phyloP scores from a whole-genome alignment of 2,329 filamentous ascomycete species.

The Ascochyta koolunga region DNA sequence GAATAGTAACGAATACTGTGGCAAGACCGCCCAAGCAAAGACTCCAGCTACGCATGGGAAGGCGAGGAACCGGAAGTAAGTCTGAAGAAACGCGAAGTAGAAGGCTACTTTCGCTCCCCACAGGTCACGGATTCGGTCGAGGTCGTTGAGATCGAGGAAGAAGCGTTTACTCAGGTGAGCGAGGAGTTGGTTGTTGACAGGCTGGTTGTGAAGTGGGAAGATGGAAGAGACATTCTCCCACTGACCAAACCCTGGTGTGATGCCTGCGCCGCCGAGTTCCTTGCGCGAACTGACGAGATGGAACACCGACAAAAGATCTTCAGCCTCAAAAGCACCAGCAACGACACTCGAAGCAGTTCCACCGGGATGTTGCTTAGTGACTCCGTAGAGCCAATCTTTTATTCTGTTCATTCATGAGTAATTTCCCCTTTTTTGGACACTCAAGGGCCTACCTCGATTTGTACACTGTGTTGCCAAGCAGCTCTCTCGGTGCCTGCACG shows the following conservation, averaged over 20 bases:
- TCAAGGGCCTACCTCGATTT: slow-evolving; percentile 32
- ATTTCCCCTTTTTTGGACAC: not conserved
- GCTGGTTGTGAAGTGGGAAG: slow-evolving; percentile 79
- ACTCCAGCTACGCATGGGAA: slow-evolving; percentile 41
- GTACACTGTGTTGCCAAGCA: slow-evolving; percentile 41
- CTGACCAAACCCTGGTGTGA: slow-evolving; percentile 70
- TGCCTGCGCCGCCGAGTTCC: slow-evolving; percentile 78
- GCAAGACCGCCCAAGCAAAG: slow-evolving; percentile 38
- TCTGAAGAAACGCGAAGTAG: slow-evolving; percentile 46
- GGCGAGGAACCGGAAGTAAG: slow-evolving; percentile 39
- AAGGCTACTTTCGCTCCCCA: slow-evolving; percentile 71
- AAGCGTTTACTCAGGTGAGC: slow-evolving; percentile 76
- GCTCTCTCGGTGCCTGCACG: slow-evolving; percentile 36
- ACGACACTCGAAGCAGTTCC: slow-evolving; percentile 42
- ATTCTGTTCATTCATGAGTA: slow-evolving; percentile 58
- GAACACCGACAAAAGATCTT: slow-evolving; percentile 77
- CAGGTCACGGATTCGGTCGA: slow-evolving; percentile 76
- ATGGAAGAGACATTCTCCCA: slow-evolving; percentile 77
- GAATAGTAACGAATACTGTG: slow-evolving; percentile 40
- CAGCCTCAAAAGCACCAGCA: slow-evolving; percentile 76
- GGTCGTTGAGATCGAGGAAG: slow-evolving; percentile 66
- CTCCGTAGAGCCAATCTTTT: slow-evolving; percentile 84
- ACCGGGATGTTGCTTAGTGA: slow-evolving; percentile 68
- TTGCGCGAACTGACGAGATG: slow-evolving; percentile 75
- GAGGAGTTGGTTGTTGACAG: slow-evolving; percentile 77